Base-by-base conservation (phyloP, 352 stramenopile genomes). In the Pythium dissimile region DNA sequence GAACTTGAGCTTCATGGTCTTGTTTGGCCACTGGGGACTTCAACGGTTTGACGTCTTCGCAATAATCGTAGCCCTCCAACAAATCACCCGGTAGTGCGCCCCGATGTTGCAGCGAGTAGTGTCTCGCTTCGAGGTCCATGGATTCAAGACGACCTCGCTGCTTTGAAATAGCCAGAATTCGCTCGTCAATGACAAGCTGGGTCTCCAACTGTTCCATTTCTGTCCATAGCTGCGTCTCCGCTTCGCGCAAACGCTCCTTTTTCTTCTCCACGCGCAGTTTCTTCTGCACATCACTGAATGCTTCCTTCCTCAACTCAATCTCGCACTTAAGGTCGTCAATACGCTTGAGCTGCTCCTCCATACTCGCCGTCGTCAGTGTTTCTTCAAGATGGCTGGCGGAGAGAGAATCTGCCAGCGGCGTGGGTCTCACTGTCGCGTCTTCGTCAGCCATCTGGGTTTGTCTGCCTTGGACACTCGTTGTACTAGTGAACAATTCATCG, bases 91-190 rank as follows among this genome's bases (percentile, higher is more conserved):
- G 30, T 53, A 11, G 30, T 42, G 27, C 12, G 10, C n/a, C 32
- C 2, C 20, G 28, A 31, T 37, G 35, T n/a, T 52, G 34, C 5
- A 54, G 21, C 12, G 16, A 39, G 1, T 48, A 39, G 42, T 82
- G 65, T 37, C 62, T 73, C 0, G 61, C 61, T 41, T 84, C 65
- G 2, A 91, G 67, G 27, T 71, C 46, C 46, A 73, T 58, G 2
- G 60, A 44, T 21, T 87, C 81, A 13, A 88, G 46, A 12, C 61
- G 71, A 51, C 82, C 86, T 16, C 75, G 66, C 53, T 89, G 78
- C 1, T 53, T 54, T 2, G 63, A 63, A 11, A 88, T 54, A 15
- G 59, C 62, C 13, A 89, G 49, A 5, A 68, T 69, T 15, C 62
- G 52, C 38, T 83, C 66, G 13, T 91, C 73, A 10, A 52, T 39